phyloP scores from a whole-genome alignment of 2,329 filamentous ascomycete genomes.

The Scytalidium lignicola region DNA sequence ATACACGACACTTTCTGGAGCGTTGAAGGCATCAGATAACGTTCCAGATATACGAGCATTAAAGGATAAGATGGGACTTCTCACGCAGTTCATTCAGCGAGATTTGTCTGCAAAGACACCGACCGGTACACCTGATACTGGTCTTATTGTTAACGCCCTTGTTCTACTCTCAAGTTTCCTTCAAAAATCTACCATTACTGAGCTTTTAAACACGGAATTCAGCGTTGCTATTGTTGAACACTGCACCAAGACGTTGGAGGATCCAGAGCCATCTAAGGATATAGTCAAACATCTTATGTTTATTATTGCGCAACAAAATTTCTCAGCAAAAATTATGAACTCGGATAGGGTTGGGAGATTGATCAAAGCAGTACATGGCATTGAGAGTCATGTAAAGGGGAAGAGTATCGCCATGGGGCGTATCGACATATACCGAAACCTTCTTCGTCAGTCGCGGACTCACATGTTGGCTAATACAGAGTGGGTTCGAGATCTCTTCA shows the following conservation, averaged over 20 bases:
- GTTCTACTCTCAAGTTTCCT: constrained; percentile 74
- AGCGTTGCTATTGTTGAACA: constrained; percentile 76
- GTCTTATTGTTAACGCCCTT: constrained; percentile 71
- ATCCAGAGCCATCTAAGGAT: constrained; percentile 66
- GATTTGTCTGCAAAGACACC: constrained; percentile 64
- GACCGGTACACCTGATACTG: constrained; percentile 55
- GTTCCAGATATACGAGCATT: constrained; percentile 70
- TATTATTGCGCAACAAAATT: constrained; percentile 74
- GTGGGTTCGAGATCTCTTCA: constrained; percentile 80
- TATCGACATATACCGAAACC: constrained; percentile 70
- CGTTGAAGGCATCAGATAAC: constrained; percentile 76
- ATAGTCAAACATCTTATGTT: constrained; percentile 76
- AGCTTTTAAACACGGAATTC: constrained; percentile 72
- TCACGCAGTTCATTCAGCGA: constrained; percentile 78
- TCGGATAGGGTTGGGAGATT: constrained; percentile 64
- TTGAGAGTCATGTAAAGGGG: constrained; percentile 70
- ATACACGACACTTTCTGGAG: constrained; percentile 73
- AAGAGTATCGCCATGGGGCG: constrained; percentile 77
- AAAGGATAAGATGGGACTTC: constrained; percentile 67
- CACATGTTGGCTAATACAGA: constrained; percentile 67
- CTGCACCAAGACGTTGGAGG: constrained; percentile 67
- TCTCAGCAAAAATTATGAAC: constrained; percentile 69
- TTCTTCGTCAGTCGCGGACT: constrained; percentile 65
- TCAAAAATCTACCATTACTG: constrained; percentile 65
- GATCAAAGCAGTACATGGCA: constrained; percentile 62